Percentiles rank a stretch among this genome's conserved stretches.
These are phyloP conservation scores for Elaphomyces granulatus DNA, from an alignment of 495 filamentous ascomycete species.

Conservation along the genomic window DNA sequence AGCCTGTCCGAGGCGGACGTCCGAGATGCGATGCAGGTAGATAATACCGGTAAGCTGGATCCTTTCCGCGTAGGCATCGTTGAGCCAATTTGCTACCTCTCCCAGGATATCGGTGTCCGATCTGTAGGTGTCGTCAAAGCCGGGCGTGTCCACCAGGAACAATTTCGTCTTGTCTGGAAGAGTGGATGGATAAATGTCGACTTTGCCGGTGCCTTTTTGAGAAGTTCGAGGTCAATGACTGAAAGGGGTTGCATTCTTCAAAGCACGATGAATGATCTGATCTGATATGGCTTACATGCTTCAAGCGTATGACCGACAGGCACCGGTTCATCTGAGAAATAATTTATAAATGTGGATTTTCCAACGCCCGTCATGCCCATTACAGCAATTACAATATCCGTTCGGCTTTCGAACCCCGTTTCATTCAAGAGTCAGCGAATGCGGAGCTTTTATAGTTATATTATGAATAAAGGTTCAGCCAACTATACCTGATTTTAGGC, in stretches of 20 bases:
- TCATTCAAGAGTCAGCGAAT: too few relatives aligned
- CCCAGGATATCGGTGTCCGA: conserved; percentile 24
- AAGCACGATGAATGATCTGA: too few relatives aligned
- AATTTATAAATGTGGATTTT: conserved; percentile 30
- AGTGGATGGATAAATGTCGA: conserved; percentile 4
- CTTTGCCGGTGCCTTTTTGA: background rate
- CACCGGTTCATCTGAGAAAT: too few relatives aligned
- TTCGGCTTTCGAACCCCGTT: too few relatives aligned
- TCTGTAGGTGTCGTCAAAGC: conserved; percentile 27
- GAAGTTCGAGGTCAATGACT: too few relatives aligned
- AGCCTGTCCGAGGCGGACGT: conserved; percentile 11
- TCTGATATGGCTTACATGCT: too few relatives aligned
- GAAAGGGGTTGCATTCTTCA: too few relatives aligned
- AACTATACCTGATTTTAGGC: too few relatives aligned
- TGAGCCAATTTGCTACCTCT: conserved; percentile 21
- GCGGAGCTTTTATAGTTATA: too few relatives aligned
- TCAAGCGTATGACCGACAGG: conserved; percentile 14
- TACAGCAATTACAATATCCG: conserved; percentile 18
- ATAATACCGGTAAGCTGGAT: conserved; percentile 14
- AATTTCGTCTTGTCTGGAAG: conserved; percentile 7
- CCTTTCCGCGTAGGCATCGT: conserved; percentile 5
- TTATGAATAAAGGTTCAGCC: too few relatives aligned
- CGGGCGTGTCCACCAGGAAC: conserved; percentile 29
- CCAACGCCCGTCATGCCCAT: conserved; percentile 32
- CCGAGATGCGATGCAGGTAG: conserved; percentile 17